Percentiles rank a stretch among this genome's conserved stretches.
These are phyloP conservation scores for Leccinum arenicola DNA, from an alignment of 768 basidiomycete species.

Conservation along the genomic window DNA sequence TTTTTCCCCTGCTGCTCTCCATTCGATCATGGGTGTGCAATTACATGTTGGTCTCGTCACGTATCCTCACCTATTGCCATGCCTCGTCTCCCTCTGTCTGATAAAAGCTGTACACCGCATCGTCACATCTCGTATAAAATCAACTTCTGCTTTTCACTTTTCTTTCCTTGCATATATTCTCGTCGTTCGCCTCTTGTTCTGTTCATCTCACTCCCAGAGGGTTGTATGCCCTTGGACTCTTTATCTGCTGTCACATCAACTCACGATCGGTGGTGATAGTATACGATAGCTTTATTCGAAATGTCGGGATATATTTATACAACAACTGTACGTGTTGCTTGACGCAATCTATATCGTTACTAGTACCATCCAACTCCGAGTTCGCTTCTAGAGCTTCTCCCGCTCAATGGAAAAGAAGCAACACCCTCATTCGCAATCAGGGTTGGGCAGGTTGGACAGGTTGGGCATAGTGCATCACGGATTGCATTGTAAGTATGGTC, in stretches of 20 bases:
- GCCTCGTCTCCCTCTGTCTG: conserved; percentile 3
- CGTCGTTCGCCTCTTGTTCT: background rate
- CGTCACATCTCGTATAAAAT: conserved; percentile 12
- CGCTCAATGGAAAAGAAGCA: background rate
- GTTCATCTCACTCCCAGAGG: background rate
- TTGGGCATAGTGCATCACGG: background rate
- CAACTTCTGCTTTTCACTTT: conserved; percentile 4
- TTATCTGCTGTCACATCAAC: conserved; percentile 1
- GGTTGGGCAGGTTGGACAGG: background rate
- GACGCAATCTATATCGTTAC: conserved; percentile 20
- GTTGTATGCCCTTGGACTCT: background rate
- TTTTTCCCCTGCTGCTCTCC: conserved; percentile 14
- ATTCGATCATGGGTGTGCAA: conserved; percentile 14
- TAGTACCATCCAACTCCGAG: background rate
- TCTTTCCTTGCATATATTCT: conserved; percentile 4
- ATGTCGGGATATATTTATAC: conserved; percentile 15
- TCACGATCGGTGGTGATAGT: conserved; percentile 12
- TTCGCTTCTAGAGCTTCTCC: background rate
- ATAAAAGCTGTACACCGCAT: conserved; percentile 31
- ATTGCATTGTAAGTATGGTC: background rate
- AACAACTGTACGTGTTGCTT: conserved; percentile 21
- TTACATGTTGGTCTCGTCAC: conserved; percentile 9
- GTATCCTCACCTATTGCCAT: conserved; percentile 1
- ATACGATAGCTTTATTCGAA: conserved; percentile 19
- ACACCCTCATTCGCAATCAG: background rate